Evolutionary conservation across 208 protist genomes (phyloP).

Genomic region (Trypanosoma cruzi): DNA sequence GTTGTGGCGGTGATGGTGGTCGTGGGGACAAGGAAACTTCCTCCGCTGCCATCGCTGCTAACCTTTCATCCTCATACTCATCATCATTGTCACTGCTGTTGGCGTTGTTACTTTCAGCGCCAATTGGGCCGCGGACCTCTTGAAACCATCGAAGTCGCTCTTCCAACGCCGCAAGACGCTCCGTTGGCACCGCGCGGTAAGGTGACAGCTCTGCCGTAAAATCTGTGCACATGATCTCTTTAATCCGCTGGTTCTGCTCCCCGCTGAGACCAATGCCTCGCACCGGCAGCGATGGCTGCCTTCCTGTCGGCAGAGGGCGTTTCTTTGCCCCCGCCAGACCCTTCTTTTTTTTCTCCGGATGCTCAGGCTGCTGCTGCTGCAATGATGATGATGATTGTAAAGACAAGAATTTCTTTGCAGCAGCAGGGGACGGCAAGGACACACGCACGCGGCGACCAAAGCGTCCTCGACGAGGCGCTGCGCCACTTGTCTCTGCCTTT

Average conservation of each 20-base stretch:
- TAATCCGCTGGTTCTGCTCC: constrained; percentile 48
- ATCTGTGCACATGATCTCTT: constrained; percentile 36
- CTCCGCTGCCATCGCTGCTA: no score
- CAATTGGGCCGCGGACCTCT: constrained; percentile 20
- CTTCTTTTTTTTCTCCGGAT: neutral
- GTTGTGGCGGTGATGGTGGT: neutral
- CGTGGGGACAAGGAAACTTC: neutral
- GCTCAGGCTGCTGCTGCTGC: constrained; percentile 1
- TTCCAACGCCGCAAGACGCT: constrained; percentile 18
- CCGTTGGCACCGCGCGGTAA: constrained; percentile 8
- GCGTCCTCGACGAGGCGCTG: neutral
- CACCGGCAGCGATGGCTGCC: constrained; percentile 11
- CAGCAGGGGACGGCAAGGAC: neutral
- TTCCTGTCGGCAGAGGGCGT: neutral
- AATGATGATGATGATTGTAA: neutral
- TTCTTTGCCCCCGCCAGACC: neutral
- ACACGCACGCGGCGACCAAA: constrained; percentile 17
- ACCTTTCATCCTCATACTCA: constrained; percentile 18
- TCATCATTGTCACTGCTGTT: constrained; percentile 1
- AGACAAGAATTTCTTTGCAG: neutral
- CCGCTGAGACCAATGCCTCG: constrained; percentile 29
- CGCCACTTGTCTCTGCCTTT: neutral
- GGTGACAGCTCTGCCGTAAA: constrained; percentile 22
- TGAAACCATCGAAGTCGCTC: constrained; percentile 35
- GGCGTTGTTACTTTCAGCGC: constrained; percentile 8